Conservation (phyloP, 768 basidiomycete genomes). For the Suillus subluteus region DNA sequence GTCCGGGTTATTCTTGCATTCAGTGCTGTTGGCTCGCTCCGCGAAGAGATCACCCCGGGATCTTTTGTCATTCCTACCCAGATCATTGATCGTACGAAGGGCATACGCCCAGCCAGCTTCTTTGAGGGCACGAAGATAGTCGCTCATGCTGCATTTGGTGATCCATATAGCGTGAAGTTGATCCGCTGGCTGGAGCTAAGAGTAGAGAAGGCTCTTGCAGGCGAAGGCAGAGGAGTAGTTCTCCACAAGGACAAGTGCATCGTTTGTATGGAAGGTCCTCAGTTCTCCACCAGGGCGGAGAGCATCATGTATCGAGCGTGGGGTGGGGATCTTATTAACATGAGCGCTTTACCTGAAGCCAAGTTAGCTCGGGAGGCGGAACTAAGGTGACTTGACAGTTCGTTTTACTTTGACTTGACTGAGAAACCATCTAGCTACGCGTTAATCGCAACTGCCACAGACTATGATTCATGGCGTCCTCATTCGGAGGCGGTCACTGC, state of each 20-base stretch:
- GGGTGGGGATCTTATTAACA: slow-evolving; percentile 95
- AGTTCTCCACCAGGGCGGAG: slow-evolving; percentile 98
- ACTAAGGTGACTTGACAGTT: slow-evolving; percentile 58
- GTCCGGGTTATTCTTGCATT: slow-evolving; percentile 90
- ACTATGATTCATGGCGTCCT: slow-evolving; percentile 95
- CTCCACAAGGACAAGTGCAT: slow-evolving; percentile 85
- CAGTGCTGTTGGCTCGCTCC: slow-evolving; percentile 92
- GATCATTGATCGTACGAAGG: slow-evolving; percentile 97
- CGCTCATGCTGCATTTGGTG: slow-evolving; percentile 93
- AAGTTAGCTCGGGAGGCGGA: slow-evolving; percentile 97
- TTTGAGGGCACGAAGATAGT: slow-evolving; percentile 85
- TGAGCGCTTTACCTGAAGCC: slow-evolving; percentile 97
- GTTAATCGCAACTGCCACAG: slow-evolving; percentile 87
- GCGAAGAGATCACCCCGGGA: slow-evolving; percentile 91
- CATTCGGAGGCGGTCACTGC: slow-evolving; percentile 84
- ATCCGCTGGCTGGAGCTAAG: slow-evolving; percentile 65
- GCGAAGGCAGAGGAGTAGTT: slow-evolving; percentile 60
- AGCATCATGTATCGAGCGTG: slow-evolving; percentile 90
- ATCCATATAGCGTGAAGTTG: slow-evolving; percentile 78
- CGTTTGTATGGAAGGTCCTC: slow-evolving; percentile 96
- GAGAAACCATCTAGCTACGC: slow-evolving; percentile 68
- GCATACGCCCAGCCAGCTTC: slow-evolving; percentile 84
- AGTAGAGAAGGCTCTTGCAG: slow-evolving; percentile 64
- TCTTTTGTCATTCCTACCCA: slow-evolving; percentile 88
- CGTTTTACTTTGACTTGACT: neutral